Percentiles rank a stretch among this genome's conserved stretches.
phyloP scores from a whole-genome alignment of 805 yeast species.

The Wickerhamiella spandovensis region DNA sequence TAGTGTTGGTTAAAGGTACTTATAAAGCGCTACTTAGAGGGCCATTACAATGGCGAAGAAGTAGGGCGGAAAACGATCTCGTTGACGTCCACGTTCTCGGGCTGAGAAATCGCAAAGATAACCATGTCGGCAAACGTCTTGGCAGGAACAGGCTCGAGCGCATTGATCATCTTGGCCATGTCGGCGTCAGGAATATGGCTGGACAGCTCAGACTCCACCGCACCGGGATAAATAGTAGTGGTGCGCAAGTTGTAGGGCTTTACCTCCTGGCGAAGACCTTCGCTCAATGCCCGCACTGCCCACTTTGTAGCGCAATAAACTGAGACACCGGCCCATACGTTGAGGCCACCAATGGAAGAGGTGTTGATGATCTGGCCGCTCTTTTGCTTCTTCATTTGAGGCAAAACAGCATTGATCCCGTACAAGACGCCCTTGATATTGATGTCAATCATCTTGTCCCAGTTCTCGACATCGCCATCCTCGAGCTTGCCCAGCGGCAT shows the following conservation, averaged over 20 bases:
- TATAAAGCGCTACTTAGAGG: no score
- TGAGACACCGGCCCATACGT: slow-evolving; percentile 50
- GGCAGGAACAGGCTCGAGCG: background rate
- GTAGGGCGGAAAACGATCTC: slow-evolving; percentile 2
- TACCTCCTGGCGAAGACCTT: slow-evolving; percentile 53
- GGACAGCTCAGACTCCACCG: slow-evolving; percentile 54
- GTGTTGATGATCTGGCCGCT: slow-evolving; percentile 43
- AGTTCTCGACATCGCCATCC: slow-evolving; percentile 49
- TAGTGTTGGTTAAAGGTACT: no score
- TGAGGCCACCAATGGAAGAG: slow-evolving; percentile 55
- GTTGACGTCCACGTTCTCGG: slow-evolving; percentile 1
- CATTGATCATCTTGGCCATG: background rate
- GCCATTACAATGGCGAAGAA: background rate
- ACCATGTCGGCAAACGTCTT: background rate
- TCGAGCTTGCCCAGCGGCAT: slow-evolving; percentile 58
- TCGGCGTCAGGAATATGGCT: background rate
- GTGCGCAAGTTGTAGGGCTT: slow-evolving; percentile 53
- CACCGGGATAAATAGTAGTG: slow-evolving; percentile 62
- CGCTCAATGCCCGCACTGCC: slow-evolving; percentile 42
- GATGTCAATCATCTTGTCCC: slow-evolving; percentile 55
- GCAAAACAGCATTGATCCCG: slow-evolving; percentile 63
- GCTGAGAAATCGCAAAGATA: background rate
- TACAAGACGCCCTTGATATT: slow-evolving; percentile 73
- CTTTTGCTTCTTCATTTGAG: slow-evolving; percentile 55
- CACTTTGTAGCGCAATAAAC: slow-evolving; percentile 56